These are phyloP conservation scores for Lasiodiplodia hormozganensis DNA, from an alignment of 2,329 filamentous ascomycete species.

Conservation along the genomic window DNA sequence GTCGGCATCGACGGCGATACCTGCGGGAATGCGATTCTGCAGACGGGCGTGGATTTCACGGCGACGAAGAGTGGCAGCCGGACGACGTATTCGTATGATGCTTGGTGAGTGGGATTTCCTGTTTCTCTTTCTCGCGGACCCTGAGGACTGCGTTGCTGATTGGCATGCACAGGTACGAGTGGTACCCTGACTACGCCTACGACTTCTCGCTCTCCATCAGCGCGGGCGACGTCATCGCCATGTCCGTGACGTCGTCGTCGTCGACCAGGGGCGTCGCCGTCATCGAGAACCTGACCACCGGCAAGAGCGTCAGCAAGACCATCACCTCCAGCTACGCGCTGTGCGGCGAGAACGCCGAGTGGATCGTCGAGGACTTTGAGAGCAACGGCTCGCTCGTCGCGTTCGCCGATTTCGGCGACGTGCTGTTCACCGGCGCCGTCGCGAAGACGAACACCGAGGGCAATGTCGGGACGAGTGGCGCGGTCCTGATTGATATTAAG, in stretches of 20 bases:
- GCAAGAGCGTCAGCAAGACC: conserved; percentile 59
- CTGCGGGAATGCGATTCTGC: conserved; percentile 60
- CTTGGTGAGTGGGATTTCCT: conserved; percentile 53
- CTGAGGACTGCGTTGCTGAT: background rate
- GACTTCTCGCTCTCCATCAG: conserved; percentile 54
- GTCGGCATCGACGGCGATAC: conserved; percentile 69
- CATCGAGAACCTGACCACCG: conserved; percentile 61
- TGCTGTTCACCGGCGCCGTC: conserved; percentile 28
- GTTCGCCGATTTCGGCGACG: conserved; percentile 29
- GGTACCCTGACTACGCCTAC: conserved; percentile 60
- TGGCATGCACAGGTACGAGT: conserved; percentile 43
- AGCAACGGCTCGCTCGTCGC: conserved; percentile 25
- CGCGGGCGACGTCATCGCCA: conserved; percentile 53
- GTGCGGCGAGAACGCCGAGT: conserved; percentile 32
- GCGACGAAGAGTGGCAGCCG: conserved; percentile 43
- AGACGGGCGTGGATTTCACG: conserved; percentile 65
- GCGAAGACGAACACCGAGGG: conserved; percentile 24
- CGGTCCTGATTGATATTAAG: conserved; percentile 56
- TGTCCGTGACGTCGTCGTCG: conserved; percentile 49
- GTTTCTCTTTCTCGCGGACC: too few relatives aligned
- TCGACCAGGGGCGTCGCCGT: conserved; percentile 53
- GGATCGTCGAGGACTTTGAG: conserved; percentile 33
- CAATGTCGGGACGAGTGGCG: conserved; percentile 44
- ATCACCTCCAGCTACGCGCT: conserved; percentile 44
- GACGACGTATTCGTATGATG: conserved; percentile 51